phyloP scores from a whole-genome alignment of 2,329 filamentous ascomycete genomes.

The Penicillium sp. region DNA sequence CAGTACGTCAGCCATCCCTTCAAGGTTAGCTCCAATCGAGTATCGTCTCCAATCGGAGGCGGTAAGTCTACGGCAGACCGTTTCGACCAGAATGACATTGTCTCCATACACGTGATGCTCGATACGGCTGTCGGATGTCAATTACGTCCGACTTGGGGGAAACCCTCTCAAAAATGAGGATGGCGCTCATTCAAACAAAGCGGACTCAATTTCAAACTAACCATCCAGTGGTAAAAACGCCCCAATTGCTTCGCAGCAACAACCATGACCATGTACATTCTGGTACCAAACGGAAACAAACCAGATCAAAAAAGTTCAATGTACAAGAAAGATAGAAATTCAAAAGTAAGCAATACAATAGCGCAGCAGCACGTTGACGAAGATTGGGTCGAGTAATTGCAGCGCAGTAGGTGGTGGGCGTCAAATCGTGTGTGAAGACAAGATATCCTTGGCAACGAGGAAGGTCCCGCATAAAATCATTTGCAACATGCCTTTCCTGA shows the following conservation, averaged over 20 bases:
- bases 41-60: not conserved
- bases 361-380: not conserved
- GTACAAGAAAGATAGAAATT: slow-evolving; percentile 4
- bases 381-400: not conserved
- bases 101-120: slow-evolving; percentile 7
- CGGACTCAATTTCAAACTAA: not conserved
- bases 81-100: not conserved
- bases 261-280: slow-evolving; percentile 14
- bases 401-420: not conserved
- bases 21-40: not conserved
- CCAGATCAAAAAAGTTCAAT: slow-evolving; percentile 5
- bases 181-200: not conserved
- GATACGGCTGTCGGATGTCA: not conserved
- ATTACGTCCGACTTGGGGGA: not conserved
- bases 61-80: not conserved
- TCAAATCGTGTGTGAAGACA: slow-evolving; percentile 1
- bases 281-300: slow-evolving; percentile 7
- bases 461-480: not conserved
- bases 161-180: not conserved
- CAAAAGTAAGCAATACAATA: not conserved
- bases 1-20: not conserved
- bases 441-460: not conserved
- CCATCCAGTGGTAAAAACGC: slow-evolving; percentile 12
- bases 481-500: not conserved
- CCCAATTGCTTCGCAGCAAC: slow-evolving; percentile 16